Conservation (phyloP, 1,284 basidiomycete species). For the Cryptococcus sp. region DNA sequence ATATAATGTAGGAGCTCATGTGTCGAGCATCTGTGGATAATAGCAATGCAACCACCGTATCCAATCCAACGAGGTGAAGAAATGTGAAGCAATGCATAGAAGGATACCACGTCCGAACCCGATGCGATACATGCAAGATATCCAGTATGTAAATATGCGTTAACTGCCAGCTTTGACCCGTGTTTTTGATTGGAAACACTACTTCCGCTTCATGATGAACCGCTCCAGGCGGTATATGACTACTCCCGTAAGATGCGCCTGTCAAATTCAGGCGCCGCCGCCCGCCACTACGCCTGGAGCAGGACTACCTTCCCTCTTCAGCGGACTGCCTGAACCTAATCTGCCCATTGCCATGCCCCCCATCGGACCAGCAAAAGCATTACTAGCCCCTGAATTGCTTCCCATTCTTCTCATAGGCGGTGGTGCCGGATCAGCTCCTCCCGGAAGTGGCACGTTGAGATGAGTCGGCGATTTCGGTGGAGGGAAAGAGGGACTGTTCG, state of each 20-base stretch:
- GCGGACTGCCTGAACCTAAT: not conserved
- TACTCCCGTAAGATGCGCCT: not conserved
- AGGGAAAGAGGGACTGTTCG: not conserved
- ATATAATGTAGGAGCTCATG: no score
- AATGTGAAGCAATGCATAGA: no score
- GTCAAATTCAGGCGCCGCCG: constrained; percentile 8
- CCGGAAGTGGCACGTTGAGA: constrained; percentile 1
- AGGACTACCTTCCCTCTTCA: not conserved
- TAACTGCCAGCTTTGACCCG: no score
- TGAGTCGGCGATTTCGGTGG: not conserved
- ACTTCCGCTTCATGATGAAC: no score
- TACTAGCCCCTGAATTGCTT: constrained; percentile 8
- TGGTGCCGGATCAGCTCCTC: constrained; percentile 4
- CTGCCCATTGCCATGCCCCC: constrained; percentile 16
- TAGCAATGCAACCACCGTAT: no score
- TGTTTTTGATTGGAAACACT: no score
- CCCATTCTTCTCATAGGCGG: constrained; percentile 1
- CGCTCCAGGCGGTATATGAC: no score
- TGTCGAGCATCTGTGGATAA: no score
- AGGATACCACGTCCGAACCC: no score
- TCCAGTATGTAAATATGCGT: no score
- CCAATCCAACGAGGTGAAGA: no score
- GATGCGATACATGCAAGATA: no score
- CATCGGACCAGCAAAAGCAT: constrained; percentile 35
- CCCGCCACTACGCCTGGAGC: not conserved